Evolutionary conservation across 495 filamentous ascomycete species (phyloP), one percentile per base, ranked within the genome.

Genomic region (Penicillium bialowiezense): DNA sequence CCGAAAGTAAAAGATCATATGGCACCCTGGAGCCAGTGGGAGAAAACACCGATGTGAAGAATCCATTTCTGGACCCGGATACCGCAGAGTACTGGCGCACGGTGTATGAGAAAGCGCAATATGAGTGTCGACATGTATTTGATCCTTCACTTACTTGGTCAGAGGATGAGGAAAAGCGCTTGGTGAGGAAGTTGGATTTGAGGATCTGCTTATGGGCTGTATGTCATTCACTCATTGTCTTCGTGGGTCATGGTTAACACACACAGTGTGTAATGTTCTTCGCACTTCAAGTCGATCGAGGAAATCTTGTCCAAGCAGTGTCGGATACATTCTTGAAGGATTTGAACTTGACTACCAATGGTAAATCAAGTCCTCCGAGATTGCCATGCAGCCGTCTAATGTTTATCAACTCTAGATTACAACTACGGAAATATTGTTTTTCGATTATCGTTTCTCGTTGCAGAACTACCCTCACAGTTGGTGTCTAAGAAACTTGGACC

Each of bases 401-500:
- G 21, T 2, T 10, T 33, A 15, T 28, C 39, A 87, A 84, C 50
- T 76, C 72, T 9, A 32, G 51, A 63, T 32, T 65, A 59, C 32
- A 53, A 44, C 31, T 46, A 52, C 32, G 64, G 67, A 47, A 42
- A 68, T 20, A 49, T 33, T 50, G 70, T 48, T 58, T 79, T 54
- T 59, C 76, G 77, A 45, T 42, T 82, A n/a, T 71, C 69, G 0
- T 89, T 89, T 54, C 63, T 88, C 3, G 47, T 70, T 10, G 81
- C 85, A 0, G 84, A 88, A 48, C 64, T 89, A 12, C 85, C 85
- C 0, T 87, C 84, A 0, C 85, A 89, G 53, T 68, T 88, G 1
- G 63, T 88, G 14, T 75, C 69, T 28, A 88, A 90, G 60, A 74
- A 73, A 55, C 52, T 90, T 17, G 88, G 88, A 0, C 86, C 88